Evolutionary conservation across 139 green algal species (phyloP).

Genomic region (Edaphochlamys debaryana): DNA sequence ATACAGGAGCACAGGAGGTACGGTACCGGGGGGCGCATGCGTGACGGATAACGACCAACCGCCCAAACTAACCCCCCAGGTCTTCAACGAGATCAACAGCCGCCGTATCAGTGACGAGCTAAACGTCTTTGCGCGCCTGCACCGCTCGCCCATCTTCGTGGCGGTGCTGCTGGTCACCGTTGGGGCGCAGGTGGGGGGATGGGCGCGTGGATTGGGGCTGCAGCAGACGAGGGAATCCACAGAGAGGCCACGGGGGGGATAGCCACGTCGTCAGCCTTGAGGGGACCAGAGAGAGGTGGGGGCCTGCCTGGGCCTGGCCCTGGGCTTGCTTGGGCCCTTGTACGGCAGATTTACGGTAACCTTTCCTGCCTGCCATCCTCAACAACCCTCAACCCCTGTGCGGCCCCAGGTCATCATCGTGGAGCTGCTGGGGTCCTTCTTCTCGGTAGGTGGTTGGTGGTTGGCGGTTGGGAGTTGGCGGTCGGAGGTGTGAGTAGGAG

Average conservation of each 20-base stretch:
- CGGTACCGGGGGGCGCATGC: too few relatives aligned
- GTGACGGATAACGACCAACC: too few relatives aligned
- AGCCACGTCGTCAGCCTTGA: background rate
- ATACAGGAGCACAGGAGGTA: too few relatives aligned
- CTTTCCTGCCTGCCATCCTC: too few relatives aligned
- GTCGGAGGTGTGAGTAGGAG: too few relatives aligned
- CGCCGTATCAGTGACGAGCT: conserved; percentile 89
- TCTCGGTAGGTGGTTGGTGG: background rate
- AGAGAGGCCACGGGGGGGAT: too few relatives aligned
- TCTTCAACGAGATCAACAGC: conserved; percentile 88
- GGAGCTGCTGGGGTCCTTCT: conserved; percentile 31
- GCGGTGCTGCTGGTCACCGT: conserved; percentile 75
- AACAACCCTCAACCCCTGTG: too few relatives aligned
- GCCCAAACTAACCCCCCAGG: too few relatives aligned
- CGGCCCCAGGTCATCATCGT: conserved; percentile 35
- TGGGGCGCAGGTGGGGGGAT: conserved; percentile 2
- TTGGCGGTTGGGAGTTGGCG: too few relatives aligned
- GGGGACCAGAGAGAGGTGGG: too few relatives aligned
- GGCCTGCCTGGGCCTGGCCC: too few relatives aligned
- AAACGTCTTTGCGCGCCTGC: conserved; percentile 86
- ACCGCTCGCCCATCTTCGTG: conserved; percentile 75
- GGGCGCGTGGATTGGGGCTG: background rate
- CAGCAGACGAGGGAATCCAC: background rate
- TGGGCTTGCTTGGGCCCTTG: background rate
- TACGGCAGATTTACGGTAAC: too few relatives aligned